These are phyloP conservation scores for Wickerhamomyces hampshirensis DNA, from an alignment of 805 yeast species.

Conservation along the genomic window DNA sequence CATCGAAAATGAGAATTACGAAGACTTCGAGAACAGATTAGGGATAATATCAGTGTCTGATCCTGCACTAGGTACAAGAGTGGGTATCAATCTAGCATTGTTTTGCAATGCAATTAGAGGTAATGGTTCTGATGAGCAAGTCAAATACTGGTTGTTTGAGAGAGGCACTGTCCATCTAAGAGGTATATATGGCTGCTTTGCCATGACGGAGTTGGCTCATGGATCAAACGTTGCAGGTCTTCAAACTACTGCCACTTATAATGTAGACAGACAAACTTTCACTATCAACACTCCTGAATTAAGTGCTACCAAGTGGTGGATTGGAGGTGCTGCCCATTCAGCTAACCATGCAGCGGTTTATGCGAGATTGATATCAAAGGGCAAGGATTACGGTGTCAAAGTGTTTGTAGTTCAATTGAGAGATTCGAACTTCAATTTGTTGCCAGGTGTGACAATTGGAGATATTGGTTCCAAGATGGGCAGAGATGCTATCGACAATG, in stretches of 20 bases:
- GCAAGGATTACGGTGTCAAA: conserved; percentile 87
- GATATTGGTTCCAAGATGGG: conserved; percentile 97
- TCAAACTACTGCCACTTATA: conserved; percentile 87
- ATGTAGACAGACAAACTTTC: conserved; percentile 60
- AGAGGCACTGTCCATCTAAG: conserved; percentile 57
- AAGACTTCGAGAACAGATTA: conserved; percentile 51
- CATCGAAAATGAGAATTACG: conserved; percentile 40
- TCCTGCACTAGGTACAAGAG: conserved; percentile 74
- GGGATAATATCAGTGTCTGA: conserved; percentile 62
- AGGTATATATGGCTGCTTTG: conserved; percentile 76
- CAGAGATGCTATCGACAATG: conserved; percentile 91
- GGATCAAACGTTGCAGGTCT: conserved; percentile 92
- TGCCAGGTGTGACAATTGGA: conserved; percentile 81
- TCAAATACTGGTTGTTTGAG: conserved; percentile 73
- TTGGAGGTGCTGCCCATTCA: conserved; percentile 95
- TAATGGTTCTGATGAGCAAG: conserved; percentile 82
- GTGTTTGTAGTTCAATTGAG: conserved; percentile 89
- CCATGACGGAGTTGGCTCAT: conserved; percentile 90
- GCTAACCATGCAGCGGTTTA: conserved; percentile 84
- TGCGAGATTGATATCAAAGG: conserved; percentile 77
- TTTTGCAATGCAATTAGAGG: conserved; percentile 80
- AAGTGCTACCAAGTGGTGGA: conserved; percentile 98
- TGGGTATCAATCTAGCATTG: conserved; percentile 85
- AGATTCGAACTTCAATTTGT: conserved; percentile 64
- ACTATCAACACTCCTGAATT: conserved; percentile 79